A percentile compares a stretch with the other conserved stretches of the same genome.
Evolutionary conservation across 805 yeast genomes (phyloP).

Genomic region (Wickerhamiella occidentalis): DNA sequence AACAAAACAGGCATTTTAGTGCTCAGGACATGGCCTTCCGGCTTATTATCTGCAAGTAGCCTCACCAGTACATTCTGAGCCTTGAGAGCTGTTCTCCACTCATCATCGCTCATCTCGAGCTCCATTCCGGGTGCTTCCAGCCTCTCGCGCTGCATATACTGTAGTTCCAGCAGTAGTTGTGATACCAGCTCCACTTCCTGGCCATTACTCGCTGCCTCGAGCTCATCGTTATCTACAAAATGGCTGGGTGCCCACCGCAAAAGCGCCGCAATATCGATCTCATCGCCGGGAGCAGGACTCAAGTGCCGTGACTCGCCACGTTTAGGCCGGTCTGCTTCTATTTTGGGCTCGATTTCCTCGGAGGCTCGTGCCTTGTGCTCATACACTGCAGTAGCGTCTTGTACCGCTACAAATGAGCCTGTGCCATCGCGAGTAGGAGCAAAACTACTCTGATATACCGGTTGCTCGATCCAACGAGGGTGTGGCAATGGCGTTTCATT

Average conservation of each 20-base stretch:
- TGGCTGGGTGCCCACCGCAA: conserved; percentile 41
- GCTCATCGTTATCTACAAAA: conserved; percentile 40
- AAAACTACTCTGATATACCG: conserved; percentile 39
- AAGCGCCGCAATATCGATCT: conserved; percentile 26
- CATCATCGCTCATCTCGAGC: conserved; percentile 23
- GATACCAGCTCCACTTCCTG: conserved; percentile 33
- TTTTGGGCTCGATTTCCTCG: neutral
- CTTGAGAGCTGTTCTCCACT: conserved; percentile 27
- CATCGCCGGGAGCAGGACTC: conserved; percentile 11
- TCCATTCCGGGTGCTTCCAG: conserved; percentile 22
- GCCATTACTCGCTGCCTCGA: conserved; percentile 36
- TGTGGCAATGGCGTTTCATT: conserved; percentile 40
- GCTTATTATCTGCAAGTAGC: conserved; percentile 29
- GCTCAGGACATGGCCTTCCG: conserved; percentile 15
- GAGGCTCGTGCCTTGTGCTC: conserved; percentile 8
- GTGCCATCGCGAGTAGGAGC: conserved; percentile 57
- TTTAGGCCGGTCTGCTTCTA: conserved; percentile 12
- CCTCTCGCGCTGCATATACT: conserved; percentile 39
- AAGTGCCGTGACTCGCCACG: conserved; percentile 2
- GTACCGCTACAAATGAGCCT: conserved; percentile 28
- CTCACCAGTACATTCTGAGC: conserved; percentile 33
- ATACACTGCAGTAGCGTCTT: conserved; percentile 18
- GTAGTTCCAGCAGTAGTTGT: conserved; percentile 37
- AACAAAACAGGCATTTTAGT: conserved; percentile 51
- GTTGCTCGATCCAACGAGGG: conserved; percentile 51